Evolutionary conservation across 306 rosid species (phyloP), one percentile per base, ranked within the genome.

Genomic region (Dalbergia oliveri): DNA sequence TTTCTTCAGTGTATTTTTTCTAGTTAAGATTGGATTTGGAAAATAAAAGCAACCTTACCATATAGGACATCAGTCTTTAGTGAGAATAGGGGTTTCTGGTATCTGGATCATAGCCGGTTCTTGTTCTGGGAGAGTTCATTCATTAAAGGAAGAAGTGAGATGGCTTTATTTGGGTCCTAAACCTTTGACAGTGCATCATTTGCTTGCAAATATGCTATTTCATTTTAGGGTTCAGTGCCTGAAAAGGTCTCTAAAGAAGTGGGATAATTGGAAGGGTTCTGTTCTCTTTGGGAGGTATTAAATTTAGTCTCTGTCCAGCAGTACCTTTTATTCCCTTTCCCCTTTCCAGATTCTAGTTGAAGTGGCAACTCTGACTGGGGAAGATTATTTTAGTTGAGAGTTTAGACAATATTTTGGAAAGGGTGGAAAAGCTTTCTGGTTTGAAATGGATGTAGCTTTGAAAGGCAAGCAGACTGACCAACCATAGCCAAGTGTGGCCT

Each of bases 11-110:
- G 19, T 2, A 5, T 41, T 43, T 75, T 50, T 34, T 16, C 35
- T 80, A 15, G 61, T 34, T 61, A 61, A 41, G 65, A 60, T 56
- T 60, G 78, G 59, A 67, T 77, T 73, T 63, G n/a, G 39, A 31
- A 44, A 56, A 54, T 53, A 21, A 67, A 73, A 43, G 64, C 77
- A 77, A 44, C 53, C 60, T 65, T 78, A 33, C 58, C 41, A 34
- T 45, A 35, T 72, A 65, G 73, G 68, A 43, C 50, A 21, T 66
- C 57, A 50, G 16, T 65, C 53, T 12, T 34, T 13, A n/a, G 45
- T 69, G 66, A 66, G 8, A 61, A 23, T 34, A 70, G 54, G 56
- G 26, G 31, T 66, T 75, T 50, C 26, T 56, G 31, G 59, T 39
- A 72, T 80, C 73, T 14, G 21, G 66, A 75, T 57, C 43, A 18